Conservation (phyloP, 2,329 filamentous ascomycete genomes). For the Sporothrix pseudoabietina region DNA sequence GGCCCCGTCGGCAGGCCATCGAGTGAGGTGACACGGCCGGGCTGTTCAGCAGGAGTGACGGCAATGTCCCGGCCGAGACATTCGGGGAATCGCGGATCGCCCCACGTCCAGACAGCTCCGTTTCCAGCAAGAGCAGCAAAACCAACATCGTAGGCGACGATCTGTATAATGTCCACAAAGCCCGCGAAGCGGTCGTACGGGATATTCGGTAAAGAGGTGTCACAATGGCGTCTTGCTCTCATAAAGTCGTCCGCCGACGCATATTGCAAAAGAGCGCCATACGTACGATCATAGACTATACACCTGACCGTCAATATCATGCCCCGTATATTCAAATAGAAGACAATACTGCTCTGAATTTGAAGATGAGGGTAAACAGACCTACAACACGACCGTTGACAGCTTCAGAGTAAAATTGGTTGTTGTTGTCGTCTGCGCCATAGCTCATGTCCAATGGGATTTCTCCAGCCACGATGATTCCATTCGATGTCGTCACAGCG, state of each 20-base stretch:
- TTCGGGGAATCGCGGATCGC: constrained; percentile 60
- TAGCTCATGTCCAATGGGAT: neutral
- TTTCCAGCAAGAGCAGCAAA: constrained; percentile 51
- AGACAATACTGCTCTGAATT: neutral
- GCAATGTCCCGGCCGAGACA: constrained; percentile 58
- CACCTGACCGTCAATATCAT: neutral
- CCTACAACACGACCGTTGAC: constrained; percentile 41
- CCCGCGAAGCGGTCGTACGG: constrained; percentile 36
- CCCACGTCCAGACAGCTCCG: constrained; percentile 55
- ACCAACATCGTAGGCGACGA: constrained; percentile 53
- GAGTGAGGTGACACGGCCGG: constrained; percentile 53
- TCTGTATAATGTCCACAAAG: constrained; percentile 43
- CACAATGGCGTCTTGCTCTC: constrained; percentile 25
- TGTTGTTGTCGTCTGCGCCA: neutral
- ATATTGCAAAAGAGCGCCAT: neutral
- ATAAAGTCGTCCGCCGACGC: neutral
- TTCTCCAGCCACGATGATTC: constrained; percentile 11
- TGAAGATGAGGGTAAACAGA: constrained; percentile 30
- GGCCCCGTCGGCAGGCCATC: constrained; percentile 53
- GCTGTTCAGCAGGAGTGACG: constrained; percentile 50
- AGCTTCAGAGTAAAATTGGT: constrained; percentile 36
- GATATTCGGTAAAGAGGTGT: constrained; percentile 39
- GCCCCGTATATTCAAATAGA: neutral
- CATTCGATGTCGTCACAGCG: constrained; percentile 33
- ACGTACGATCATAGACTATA: neutral